Percentiles rank a stretch among this genome's conserved stretches.
Conservation (phyloP, 2,329 filamentous ascomycete genomes). For the Trichoderma gracile region DNA sequence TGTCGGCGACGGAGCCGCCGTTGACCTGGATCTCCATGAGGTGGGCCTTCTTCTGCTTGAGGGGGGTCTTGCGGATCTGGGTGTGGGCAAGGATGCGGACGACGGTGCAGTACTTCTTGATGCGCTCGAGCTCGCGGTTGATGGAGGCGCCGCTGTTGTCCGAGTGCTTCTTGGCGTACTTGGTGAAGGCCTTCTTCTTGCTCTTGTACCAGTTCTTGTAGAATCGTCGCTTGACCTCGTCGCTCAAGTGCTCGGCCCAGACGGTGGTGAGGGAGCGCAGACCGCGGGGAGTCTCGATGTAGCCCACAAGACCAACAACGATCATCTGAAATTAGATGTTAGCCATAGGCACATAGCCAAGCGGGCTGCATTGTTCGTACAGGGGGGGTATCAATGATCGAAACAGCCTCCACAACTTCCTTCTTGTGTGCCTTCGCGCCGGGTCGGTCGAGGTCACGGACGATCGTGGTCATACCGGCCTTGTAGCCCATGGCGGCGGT, state of each 20-base stretch:
- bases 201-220: constrained; percentile 99
- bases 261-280: constrained; percentile 99
- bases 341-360: constrained; percentile 73
- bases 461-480: constrained; percentile 99
- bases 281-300: constrained; percentile 99
- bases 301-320: constrained; percentile 98
- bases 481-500: constrained; percentile 99
- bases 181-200: constrained; percentile 99
- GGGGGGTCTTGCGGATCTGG: constrained; percentile 97
- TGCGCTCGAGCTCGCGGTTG: constrained; percentile 97
- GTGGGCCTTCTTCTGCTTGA: constrained; percentile 99
- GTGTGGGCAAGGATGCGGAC: constrained; percentile 99
- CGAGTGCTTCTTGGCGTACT: constrained; percentile 99
- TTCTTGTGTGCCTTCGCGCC: constrained; percentile 99
- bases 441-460: constrained; percentile 97
- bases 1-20: constrained; percentile 91
- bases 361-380: constrained; percentile 86
- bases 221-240: constrained; percentile 99
- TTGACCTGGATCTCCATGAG: constrained; percentile 99
- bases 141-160: constrained; percentile 88
- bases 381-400: constrained; percentile 89
- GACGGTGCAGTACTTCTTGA: constrained; percentile 99
- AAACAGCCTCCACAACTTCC: constrained; percentile 87
- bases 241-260: constrained; percentile 98
- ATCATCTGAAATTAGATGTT: constrained; percentile 87